These are phyloP conservation scores for Eucalyptus sp. DNA, from an alignment of 345 rosid species.

Conservation along the genomic window DNA sequence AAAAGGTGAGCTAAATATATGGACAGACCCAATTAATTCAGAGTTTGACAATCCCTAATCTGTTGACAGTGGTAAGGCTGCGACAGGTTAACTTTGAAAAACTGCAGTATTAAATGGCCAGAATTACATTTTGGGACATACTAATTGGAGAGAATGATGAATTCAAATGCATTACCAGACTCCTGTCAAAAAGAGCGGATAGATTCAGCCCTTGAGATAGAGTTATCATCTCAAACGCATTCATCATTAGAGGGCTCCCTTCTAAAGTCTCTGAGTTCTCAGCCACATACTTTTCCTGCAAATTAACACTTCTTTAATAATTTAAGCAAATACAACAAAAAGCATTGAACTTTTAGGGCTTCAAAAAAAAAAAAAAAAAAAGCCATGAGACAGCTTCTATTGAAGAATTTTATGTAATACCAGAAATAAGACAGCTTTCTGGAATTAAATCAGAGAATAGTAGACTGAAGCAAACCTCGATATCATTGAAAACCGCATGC, in stretches of 20 bases:
- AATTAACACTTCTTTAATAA: neutral
- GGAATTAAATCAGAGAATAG: neutral
- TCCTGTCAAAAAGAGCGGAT: conserved; percentile 83
- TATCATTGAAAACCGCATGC: conserved; percentile 70
- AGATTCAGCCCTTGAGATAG: conserved; percentile 94
- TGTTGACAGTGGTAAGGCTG: neutral
- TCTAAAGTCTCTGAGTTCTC: conserved; percentile 36
- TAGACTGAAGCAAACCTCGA: conserved; percentile 48
- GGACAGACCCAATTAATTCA: neutral
- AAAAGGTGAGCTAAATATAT: neutral
- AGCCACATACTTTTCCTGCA: conserved; percentile 61
- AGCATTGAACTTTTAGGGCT: neutral
- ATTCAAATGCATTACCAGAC: conserved; percentile 35
- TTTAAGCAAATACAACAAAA: neutral
- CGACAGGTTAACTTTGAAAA: neutral
- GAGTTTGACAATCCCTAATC: neutral
- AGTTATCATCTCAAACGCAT: conserved; percentile 96
- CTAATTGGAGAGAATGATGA: neutral
- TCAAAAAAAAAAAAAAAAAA: neutral
- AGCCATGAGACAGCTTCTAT: neutral
- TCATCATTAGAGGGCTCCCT: conserved; percentile 69
- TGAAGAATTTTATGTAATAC: neutral
- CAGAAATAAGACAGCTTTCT: neutral
- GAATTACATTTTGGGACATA: neutral
- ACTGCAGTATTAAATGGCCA: neutral